Evolutionary conservation across 2,329 filamentous ascomycete species (phyloP), one percentile per base, ranked within the genome.

Genomic region (Epichloe gansuensis): DNA sequence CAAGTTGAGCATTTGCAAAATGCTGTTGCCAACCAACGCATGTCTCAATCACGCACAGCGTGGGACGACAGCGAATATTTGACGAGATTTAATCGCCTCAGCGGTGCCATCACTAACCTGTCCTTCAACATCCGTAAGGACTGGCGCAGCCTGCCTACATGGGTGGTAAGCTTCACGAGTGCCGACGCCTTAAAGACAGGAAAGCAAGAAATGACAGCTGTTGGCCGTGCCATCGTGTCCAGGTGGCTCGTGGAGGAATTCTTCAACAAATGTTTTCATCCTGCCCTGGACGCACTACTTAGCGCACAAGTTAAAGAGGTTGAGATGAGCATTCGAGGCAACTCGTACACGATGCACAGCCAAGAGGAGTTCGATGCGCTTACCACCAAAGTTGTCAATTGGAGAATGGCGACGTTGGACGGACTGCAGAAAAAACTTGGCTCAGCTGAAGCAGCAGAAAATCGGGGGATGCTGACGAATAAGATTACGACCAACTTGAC

Each of bases 141-240:
- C 63, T 98, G 93, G 93, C 81, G 81, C 56, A 74, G 75, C 36
- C 76, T 97, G 51, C 93, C 93, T 0, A 65, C 74, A 5, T 97
- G 89, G 89, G 74, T 98, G 44, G 78, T 82, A 51, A 77, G 76
- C 25, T 87, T 82, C 51, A 87, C 95, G 57, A 96, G 91, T 66
- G 76, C 85, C 50, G 90, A 95, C 61, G 91, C 89, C 1, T 76
- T 94, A 51, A 80, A 84, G 60, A 89, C 85, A 9, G 93, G 90
- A 55, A 95, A 90, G 64, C 90, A 96, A 66, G 93, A 98, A 68
- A 98, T 98, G 93, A 97, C 89, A 6, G 90, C 90, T 5, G 85
- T 95, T 25, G 93, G 93, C 15, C 82, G 91, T 51, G 89, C 91
- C 12, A 82, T 90, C 57, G 89, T 98, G 59, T 87, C 87, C 31